Percentiles rank a stretch among this genome's conserved stretches.
Conservation (phyloP, 2,329 filamentous ascomycete species). For the Thelonectria blattea region DNA sequence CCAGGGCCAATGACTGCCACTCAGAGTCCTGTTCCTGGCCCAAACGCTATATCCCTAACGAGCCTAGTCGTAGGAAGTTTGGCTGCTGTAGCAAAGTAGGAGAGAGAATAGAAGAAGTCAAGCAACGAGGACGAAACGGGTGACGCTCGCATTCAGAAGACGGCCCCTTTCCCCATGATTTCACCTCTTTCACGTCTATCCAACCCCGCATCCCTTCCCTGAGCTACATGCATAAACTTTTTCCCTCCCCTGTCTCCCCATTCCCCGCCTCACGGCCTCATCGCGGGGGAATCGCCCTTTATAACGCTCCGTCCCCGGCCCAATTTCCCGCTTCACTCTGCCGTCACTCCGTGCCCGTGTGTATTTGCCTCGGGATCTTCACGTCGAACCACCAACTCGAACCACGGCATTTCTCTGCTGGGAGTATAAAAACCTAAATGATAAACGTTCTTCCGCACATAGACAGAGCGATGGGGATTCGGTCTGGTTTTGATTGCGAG, state of each 20-base stretch:
- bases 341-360: neutral
- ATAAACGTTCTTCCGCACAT: constrained; percentile 16
- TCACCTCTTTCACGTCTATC: neutral
- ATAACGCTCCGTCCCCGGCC: neutral
- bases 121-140: too few relatives aligned
- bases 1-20: too few relatives aligned
- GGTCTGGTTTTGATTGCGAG: neutral
- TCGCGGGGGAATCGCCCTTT: constrained; percentile 7
- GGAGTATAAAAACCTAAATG: neutral
- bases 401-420: neutral
- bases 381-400: constrained; percentile 9
- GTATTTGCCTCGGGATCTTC: constrained; percentile 13
- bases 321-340: constrained; percentile 1
- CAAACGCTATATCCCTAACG: too few relatives aligned
- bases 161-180: neutral
- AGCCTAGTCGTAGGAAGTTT: too few relatives aligned
- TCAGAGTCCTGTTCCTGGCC: too few relatives aligned
- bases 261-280: constrained; percentile 8
- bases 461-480: neutral
- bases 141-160: too few relatives aligned
- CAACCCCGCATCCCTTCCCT: constrained; percentile 11
- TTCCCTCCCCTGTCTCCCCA: constrained; percentile 6
- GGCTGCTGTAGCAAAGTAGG: too few relatives aligned
- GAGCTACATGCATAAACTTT: constrained; percentile 4
- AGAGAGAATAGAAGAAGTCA: too few relatives aligned